These are phyloP conservation scores for Leptomonas pyrrhocoris DNA, from an alignment of 208 protist genomes.

Conservation along the genomic window DNA sequence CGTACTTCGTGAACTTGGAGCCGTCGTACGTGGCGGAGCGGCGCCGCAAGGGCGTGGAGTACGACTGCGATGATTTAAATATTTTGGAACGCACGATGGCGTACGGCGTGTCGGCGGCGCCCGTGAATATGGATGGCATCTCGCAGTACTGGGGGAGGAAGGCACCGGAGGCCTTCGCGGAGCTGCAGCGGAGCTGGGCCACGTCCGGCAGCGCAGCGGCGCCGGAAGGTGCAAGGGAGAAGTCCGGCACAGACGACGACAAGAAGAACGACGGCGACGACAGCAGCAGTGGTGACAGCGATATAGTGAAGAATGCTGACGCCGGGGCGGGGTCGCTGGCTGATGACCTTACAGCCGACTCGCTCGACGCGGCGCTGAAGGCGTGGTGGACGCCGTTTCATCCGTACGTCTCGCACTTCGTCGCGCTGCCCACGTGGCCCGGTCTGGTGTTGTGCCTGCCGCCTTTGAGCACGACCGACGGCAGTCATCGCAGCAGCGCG, in stretches of 20 bases:
- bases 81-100: conserved; percentile 75
- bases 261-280: not conserved
- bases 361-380: conserved; percentile 15
- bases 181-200: conserved; percentile 18
- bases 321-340: too few relatives aligned
- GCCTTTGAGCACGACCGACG: conserved; percentile 16
- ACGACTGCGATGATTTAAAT: conserved; percentile 71
- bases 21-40: conserved; percentile 59
- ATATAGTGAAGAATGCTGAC: not conserved
- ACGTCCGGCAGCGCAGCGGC: conserved; percentile 5
- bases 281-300: not conserved
- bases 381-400: conserved; percentile 48
- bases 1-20: conserved; percentile 78
- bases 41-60: conserved; percentile 40
- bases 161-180: conserved; percentile 19
- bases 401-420: conserved; percentile 56
- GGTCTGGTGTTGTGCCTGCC: conserved; percentile 49
- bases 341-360: conserved; percentile 23
- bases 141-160: conserved; percentile 30
- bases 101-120: conserved; percentile 66
- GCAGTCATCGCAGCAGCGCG: conserved; percentile 19
- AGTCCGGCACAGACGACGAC: not conserved
- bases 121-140: conserved; percentile 22
- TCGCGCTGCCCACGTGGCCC: conserved; percentile 67
- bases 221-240: not conserved